Evolutionary conservation across 768 basidiomycete species (phyloP).

Genomic region (Astraeus odoratus): DNA sequence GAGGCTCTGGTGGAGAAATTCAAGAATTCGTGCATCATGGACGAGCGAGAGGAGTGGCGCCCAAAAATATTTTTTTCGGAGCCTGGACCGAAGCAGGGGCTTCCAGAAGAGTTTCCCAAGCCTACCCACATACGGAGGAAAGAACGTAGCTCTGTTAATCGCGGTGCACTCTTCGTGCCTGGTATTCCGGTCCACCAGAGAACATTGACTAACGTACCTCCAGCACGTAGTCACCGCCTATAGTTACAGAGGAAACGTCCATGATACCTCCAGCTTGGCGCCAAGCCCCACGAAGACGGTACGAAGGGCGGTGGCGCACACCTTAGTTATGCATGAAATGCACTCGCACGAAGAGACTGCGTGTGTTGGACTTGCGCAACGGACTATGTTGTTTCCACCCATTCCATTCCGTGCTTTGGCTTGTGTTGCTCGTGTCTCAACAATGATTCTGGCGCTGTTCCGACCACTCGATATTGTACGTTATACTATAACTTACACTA

Average conservation of each 20-base stretch:
- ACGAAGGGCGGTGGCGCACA: no score
- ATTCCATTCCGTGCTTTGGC: no score
- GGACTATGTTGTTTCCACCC: no score
- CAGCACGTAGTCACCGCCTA: slow-evolving; percentile 11
- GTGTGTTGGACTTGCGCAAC: no score
- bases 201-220: slow-evolving; percentile 20
- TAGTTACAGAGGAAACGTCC: slow-evolving; percentile 15
- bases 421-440: no score
- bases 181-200: slow-evolving; percentile 26
- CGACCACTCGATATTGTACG: no score
- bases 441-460: no score
- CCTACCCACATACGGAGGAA: slow-evolving; percentile 78
- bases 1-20: slow-evolving; percentile 89
- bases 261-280: slow-evolving; percentile 16
- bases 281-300: no score
- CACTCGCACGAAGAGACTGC: no score
- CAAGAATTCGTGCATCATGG: slow-evolving; percentile 88
- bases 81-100: slow-evolving; percentile 61
- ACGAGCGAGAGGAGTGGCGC: slow-evolving; percentile 75
- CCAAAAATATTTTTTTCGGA: slow-evolving; percentile 81
- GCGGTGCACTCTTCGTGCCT: slow-evolving; percentile 64
- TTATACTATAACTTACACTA: no score
- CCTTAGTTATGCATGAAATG: no score
- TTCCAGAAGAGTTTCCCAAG: slow-evolving; percentile 74
- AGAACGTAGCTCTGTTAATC: slow-evolving; percentile 75